Evolutionary conservation across 805 yeast species (phyloP).

Genomic region (Phaffomyces thermotolerans): DNA sequence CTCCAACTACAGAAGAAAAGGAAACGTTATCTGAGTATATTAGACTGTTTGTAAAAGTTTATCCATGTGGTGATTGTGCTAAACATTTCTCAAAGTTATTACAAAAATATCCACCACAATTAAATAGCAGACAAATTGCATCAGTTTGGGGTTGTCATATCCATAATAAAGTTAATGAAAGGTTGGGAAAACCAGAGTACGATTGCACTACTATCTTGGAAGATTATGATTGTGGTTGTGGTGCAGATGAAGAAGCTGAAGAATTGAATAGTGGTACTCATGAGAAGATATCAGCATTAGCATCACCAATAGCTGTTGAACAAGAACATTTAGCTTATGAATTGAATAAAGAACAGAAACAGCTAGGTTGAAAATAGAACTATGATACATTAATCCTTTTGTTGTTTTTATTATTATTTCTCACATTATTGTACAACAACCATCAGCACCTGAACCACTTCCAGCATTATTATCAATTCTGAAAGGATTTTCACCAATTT

Average conservation of each 20-base stretch:
- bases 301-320: conserved; percentile 17
- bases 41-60: conserved; percentile 76
- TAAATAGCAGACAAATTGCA: conserved; percentile 66
- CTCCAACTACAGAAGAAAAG: conserved; percentile 59
- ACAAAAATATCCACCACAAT: conserved; percentile 76
- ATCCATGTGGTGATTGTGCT: conserved; percentile 98
- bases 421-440: conserved; percentile 32
- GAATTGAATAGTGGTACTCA: conserved; percentile 14
- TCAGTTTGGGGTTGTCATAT: conserved; percentile 95
- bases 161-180: conserved; percentile 79
- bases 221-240: conserved; percentile 96
- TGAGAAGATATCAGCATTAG: not conserved
- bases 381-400: too few relatives aligned
- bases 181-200: conserved; percentile 60
- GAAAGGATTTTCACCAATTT: conserved; percentile 32
- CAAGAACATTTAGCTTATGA: conserved; percentile 38
- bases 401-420: too few relatives aligned
- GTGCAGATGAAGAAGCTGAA: conserved; percentile 52
- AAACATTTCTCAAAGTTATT: conserved; percentile 74
- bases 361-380: conserved; percentile 29
- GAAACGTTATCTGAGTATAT: conserved; percentile 58
- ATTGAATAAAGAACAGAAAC: conserved; percentile 42
- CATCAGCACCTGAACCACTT: conserved; percentile 7
- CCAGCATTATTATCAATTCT: conserved; percentile 15
- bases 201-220: conserved; percentile 83